These are phyloP conservation scores for Coemansia sp. DNA, from an alignment of 192 early-diverging fungal species.

Conservation along the genomic window DNA sequence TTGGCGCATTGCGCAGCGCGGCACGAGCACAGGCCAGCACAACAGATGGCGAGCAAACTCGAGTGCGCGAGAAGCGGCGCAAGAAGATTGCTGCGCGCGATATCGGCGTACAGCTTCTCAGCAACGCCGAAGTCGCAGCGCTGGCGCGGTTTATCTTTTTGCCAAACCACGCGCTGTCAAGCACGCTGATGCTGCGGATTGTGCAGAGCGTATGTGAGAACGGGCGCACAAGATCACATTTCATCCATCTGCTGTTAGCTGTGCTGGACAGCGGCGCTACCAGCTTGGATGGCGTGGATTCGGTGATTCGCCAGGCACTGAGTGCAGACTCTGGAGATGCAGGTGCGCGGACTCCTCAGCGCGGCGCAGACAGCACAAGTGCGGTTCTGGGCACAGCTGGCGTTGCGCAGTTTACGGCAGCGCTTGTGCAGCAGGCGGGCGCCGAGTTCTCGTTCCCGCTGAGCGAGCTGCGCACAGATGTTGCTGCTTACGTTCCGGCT, in stretches of 20 bases:
- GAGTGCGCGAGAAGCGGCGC: conserved; percentile 34
- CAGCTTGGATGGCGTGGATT: conserved; percentile 36
- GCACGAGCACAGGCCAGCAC: not conserved
- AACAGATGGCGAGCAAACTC: conserved; percentile 15
- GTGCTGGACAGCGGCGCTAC: conserved; percentile 72
- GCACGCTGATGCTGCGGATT: conserved; percentile 45
- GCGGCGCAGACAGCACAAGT: not conserved
- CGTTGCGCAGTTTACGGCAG: conserved; percentile 35
- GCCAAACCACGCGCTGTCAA: conserved; percentile 77
- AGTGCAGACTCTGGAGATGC: not conserved
- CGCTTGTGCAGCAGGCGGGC: conserved; percentile 40
- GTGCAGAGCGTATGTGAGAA: conserved; percentile 79
- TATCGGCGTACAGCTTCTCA: conserved; percentile 62
- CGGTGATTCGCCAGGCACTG: conserved; percentile 36
- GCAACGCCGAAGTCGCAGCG: conserved; percentile 74
- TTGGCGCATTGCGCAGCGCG: conserved; percentile 16
- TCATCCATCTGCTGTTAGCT: conserved; percentile 82
- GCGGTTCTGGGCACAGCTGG: conserved; percentile 25
- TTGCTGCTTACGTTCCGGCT: conserved; percentile 84
- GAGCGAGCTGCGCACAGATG: conserved; percentile 53
- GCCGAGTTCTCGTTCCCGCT: conserved; percentile 50
- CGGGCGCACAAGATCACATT: conserved; percentile 75
- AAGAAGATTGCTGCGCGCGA: conserved; percentile 52
- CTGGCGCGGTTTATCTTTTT: conserved; percentile 86
- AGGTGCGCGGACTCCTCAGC: not conserved